These are phyloP conservation scores for Nematodospora valgi DNA, from an alignment of 805 yeast species.

Conservation along the genomic window DNA sequence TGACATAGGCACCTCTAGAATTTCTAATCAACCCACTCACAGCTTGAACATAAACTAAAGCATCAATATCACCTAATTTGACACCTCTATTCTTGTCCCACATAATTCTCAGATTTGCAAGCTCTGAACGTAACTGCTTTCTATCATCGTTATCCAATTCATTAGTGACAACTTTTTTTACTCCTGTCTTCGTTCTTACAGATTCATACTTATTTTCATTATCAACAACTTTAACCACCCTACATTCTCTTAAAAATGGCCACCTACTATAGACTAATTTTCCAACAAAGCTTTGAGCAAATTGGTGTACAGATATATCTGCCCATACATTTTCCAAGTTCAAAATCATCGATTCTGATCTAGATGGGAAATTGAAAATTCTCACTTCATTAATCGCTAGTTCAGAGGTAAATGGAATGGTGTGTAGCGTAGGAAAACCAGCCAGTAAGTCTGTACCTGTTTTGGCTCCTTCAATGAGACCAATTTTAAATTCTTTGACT, in stretches of 20 bases:
- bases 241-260: conserved; percentile 88
- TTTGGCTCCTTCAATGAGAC: conserved; percentile 63
- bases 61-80: conserved; percentile 47
- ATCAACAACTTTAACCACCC: conserved; percentile 61
- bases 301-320: conserved; percentile 56
- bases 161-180: conserved; percentile 25
- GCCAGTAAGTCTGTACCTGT: conserved; percentile 72
- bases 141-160: conserved; percentile 44
- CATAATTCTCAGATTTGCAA: conserved; percentile 34
- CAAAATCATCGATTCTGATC: conserved; percentile 77
- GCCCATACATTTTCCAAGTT: conserved; percentile 52
- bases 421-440: conserved; percentile 83
- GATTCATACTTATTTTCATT: conserved; percentile 46
- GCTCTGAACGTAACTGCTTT: conserved; percentile 42
- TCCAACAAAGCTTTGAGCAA: conserved; percentile 61
- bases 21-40: conserved; percentile 76
- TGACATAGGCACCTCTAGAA: conserved; percentile 68
- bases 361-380: conserved; percentile 82
- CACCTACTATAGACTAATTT: conserved; percentile 72
- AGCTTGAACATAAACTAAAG: conserved; percentile 66
- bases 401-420: conserved; percentile 58
- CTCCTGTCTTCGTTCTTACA: conserved; percentile 22
- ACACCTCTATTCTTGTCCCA: conserved; percentile 62
- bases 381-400: conserved; percentile 61
- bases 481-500: conserved; percentile 44